Evolutionary conservation across 2,329 filamentous ascomycete genomes (phyloP).

Genomic region (Nigrospora sphaerica): DNA sequence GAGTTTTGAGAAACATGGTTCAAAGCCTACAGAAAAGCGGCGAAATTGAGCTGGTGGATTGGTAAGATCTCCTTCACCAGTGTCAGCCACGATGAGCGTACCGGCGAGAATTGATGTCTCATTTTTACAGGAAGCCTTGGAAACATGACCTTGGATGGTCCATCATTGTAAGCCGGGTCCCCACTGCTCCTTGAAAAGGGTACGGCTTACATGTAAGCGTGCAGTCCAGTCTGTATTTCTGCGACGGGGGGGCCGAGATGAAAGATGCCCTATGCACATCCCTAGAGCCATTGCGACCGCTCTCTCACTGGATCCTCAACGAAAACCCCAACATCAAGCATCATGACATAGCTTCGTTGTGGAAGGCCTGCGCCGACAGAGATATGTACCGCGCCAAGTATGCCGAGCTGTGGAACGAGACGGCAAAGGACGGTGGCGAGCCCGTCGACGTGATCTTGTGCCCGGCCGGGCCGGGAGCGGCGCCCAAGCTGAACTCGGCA

Average conservation of each 20-base stretch:
- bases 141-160: too few relatives aligned
- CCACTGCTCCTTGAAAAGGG: too few relatives aligned
- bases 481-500: constrained; percentile 39
- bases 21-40: constrained; percentile 39
- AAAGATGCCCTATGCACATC: constrained; percentile 39
- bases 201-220: neutral
- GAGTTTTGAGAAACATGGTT: constrained; percentile 48
- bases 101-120: too few relatives aligned
- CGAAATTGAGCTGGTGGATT: constrained; percentile 48
- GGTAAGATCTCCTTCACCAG: constrained; percentile 17
- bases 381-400: constrained; percentile 32
- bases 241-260: constrained; percentile 52
- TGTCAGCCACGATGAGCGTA: too few relatives aligned
- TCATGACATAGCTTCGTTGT: constrained; percentile 31
- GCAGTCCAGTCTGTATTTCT: constrained; percentile 43
- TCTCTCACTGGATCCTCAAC: constrained; percentile 52
- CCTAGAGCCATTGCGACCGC: constrained; percentile 50
- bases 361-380: constrained; percentile 29
- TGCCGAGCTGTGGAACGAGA: constrained; percentile 28
- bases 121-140: too few relatives aligned
- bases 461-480: constrained; percentile 41
- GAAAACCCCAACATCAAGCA: constrained; percentile 37
- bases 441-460: constrained; percentile 55
- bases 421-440: constrained; percentile 13
- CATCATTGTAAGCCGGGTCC: too few relatives aligned